Percentiles rank a stretch among this genome's conserved stretches.
These are phyloP conservation scores for Novakomyces olei DNA, from an alignment of 805 yeast species.

Conservation along the genomic window DNA sequence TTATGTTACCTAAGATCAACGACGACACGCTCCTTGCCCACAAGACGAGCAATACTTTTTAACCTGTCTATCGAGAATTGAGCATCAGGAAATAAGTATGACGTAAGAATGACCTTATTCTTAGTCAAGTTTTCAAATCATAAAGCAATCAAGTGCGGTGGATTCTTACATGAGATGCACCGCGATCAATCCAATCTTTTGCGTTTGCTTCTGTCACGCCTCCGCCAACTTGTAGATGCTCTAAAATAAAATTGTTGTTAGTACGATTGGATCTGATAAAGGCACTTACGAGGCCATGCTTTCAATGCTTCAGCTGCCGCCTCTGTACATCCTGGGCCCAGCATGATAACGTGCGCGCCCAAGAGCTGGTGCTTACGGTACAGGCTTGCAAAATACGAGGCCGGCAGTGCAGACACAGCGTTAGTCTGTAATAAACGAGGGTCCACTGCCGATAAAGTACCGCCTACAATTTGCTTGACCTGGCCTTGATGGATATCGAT, in stretches of 20 bases:
- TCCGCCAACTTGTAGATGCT: constrained; percentile 4
- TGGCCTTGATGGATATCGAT: constrained; percentile 88
- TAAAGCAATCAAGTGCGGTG: not conserved
- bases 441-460: constrained; percentile 35
- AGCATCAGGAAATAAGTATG: constrained; percentile 64
- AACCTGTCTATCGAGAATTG: constrained; percentile 32
- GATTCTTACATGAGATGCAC: constrained; percentile 39
- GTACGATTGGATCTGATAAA: not conserved
- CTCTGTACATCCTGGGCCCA: constrained; percentile 61
- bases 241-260: too few relatives aligned
- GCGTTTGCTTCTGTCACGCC: constrained; percentile 32
- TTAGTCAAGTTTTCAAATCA: too few relatives aligned
- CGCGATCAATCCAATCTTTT: constrained; percentile 44
- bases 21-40: constrained; percentile 50
- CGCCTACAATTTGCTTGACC: constrained; percentile 94
- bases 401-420: constrained; percentile 52
- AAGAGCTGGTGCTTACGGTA: constrained; percentile 34
- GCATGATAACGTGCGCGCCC: constrained; percentile 84
- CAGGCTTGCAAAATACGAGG: constrained; percentile 51
- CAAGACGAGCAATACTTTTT: constrained; percentile 23
- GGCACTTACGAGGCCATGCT: constrained; percentile 38
- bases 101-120: constrained; percentile 61
- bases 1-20: constrained; percentile 35
- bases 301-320: constrained; percentile 60
- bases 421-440: constrained; percentile 35